phyloP scores from a whole-genome alignment of 2,329 filamentous ascomycete genomes.

The Botrytis fabae region DNA sequence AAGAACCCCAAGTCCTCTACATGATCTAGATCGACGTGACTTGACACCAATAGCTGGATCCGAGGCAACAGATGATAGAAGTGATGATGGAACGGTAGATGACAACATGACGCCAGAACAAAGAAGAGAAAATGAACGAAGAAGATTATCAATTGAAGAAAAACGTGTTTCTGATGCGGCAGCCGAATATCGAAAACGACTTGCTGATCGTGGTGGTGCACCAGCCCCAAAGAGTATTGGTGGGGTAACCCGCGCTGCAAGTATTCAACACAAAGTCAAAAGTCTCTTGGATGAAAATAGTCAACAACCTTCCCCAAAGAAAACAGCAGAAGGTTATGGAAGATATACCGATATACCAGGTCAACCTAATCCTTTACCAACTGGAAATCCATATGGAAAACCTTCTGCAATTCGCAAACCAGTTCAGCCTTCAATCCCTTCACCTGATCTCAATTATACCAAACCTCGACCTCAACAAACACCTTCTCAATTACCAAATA shows the following conservation, averaged over 20 bases:
- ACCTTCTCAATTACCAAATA: conserved; percentile 33
- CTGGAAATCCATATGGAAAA: conserved; percentile 36
- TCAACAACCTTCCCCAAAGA: conserved; percentile 56
- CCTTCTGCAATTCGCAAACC: conserved; percentile 49
- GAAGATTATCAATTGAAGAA: conserved; percentile 82
- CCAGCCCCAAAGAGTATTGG: conserved; percentile 56
- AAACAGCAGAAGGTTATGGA: conserved; percentile 88
- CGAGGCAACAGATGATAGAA: conserved; percentile 67
- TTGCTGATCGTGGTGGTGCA: conserved; percentile 61
- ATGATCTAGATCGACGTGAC: conserved; percentile 45
- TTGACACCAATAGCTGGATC: conserved; percentile 72
- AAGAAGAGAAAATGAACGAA: conserved; percentile 83
- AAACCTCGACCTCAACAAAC: conserved; percentile 34
- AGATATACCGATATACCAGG: conserved; percentile 65
- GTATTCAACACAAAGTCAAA: conserved; percentile 90
- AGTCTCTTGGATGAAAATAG: conserved; percentile 78
- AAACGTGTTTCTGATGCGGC: conserved; percentile 84
- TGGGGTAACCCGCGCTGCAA: conserved; percentile 67
- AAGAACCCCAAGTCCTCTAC: conserved; percentile 48
- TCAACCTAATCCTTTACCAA: conserved; percentile 27
- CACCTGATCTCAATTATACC: conserved; percentile 33
- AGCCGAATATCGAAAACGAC: conserved; percentile 78
- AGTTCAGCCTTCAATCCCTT: conserved; percentile 28
- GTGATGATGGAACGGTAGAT: conserved; percentile 65
- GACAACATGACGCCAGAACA: conserved; percentile 82